Percentiles rank a stretch among this genome's conserved stretches.
Conservation (phyloP, 345 rosid species). For the Brassica cretica region DNA sequence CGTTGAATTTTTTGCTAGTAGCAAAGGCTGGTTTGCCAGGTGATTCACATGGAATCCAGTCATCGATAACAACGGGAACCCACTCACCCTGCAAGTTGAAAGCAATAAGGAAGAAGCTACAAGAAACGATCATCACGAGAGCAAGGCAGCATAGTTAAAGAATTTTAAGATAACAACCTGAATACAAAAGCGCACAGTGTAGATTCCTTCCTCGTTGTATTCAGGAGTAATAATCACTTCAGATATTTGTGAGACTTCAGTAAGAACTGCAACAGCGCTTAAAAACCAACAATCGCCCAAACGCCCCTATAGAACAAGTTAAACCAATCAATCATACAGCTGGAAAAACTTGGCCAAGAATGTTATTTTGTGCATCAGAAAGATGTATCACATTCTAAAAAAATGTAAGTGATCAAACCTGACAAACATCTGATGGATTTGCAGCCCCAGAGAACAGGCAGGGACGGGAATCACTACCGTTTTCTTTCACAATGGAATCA, state of each 20-base stretch:
- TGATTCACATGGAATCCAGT: constrained; percentile 98
- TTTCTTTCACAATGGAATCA: constrained; percentile 71
- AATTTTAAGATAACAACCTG: constrained; percentile 61
- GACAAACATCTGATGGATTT: constrained; percentile 99
- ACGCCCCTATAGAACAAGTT: constrained; percentile 68
- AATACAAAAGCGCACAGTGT: constrained; percentile 98
- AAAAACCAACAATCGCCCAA: constrained; percentile 99
- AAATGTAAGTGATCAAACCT: constrained; percentile 54
- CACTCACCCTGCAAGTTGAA: constrained; percentile 82
- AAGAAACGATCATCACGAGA: constrained; percentile 24
- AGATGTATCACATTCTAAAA: constrained; percentile 4
- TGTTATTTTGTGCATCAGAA: constrained; percentile 17
- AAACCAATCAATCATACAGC: constrained; percentile 3
- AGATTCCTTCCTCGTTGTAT: constrained; percentile 97
- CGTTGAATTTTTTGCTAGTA: constrained; percentile 86
- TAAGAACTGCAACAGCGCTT: constrained; percentile 96
- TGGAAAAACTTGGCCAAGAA: constrained; percentile 21
- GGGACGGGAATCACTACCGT: constrained; percentile 56
- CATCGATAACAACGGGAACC: constrained; percentile 99
- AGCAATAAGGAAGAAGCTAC: constrained; percentile 23
- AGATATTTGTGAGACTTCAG: constrained; percentile 92
- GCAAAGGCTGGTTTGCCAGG: constrained; percentile 98
- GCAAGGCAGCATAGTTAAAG: constrained; percentile 6
- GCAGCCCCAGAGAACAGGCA: constrained; percentile 92
- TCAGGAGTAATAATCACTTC: constrained; percentile 97